Percentiles rank a stretch among this genome's conserved stretches.
Evolutionary conservation across 164 flowering plant genomes (phyloP).

Genomic region (Paratinospora sagittata): DNA sequence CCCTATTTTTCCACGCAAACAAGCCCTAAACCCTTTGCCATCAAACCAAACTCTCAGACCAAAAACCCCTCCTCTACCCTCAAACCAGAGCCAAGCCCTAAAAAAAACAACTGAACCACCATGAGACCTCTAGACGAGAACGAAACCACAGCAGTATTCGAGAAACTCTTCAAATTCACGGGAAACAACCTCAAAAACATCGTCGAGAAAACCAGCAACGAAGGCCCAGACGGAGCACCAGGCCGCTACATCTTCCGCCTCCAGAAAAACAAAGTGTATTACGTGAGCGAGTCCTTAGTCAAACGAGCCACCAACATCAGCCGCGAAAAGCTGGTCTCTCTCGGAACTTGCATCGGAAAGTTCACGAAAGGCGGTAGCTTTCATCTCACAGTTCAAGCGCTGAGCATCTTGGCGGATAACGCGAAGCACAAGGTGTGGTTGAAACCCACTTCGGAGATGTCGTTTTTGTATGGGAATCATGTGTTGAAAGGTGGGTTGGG

Average conservation of each 20-base stretch:
- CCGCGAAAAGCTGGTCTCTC: conserved; percentile 38
- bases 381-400: conserved; percentile 57
- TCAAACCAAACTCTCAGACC: not conserved
- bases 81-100: not conserved
- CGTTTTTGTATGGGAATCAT: conserved; percentile 76
- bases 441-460: conserved; percentile 88
- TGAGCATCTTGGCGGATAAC: conserved; percentile 57
- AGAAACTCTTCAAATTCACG: conserved; percentile 59
- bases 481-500: conserved; percentile 85
- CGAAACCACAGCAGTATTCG: conserved; percentile 58
- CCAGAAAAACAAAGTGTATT: conserved; percentile 53
- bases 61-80: too few species aligned
- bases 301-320: conserved; percentile 60
- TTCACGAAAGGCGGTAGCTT: conserved; percentile 64
- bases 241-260: conserved; percentile 68
- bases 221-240: conserved; percentile 43
- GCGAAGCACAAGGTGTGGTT: conserved; percentile 94
- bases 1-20: too few species aligned
- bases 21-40: not conserved
- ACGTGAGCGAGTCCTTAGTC: conserved; percentile 51
- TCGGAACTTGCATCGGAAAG: conserved; percentile 61
- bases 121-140: conserved; percentile 69
- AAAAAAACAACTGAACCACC: not conserved
- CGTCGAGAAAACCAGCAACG: conserved; percentile 52
- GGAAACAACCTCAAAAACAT: conserved; percentile 69